Evolutionary conservation across 139 green algal species (phyloP), one percentile per base, ranked within the genome.

Genomic region (Closterium sp.): DNA sequence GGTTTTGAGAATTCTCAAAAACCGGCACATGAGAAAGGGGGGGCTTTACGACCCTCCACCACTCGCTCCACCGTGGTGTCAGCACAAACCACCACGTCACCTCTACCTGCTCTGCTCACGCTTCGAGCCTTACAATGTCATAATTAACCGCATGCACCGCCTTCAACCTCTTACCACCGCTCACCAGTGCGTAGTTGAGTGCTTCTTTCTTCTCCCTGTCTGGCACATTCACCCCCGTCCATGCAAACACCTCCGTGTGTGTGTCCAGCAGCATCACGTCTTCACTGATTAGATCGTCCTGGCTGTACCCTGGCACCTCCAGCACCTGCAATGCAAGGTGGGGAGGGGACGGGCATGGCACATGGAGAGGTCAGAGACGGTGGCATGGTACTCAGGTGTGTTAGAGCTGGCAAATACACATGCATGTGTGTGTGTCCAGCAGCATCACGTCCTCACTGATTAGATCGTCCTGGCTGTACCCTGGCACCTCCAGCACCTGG

Each of bases 191-290:
- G 9, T 93, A 24, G 30, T 94, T 38, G 31, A 94, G 32, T 2
- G 88, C 93, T 7, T 31, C 38, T 31, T 31, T 91, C 34, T 94
- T 95, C 85, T 95, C 92, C 28, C 22, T 62, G 27, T 95, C 93
- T 13, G 31, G 45, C 3, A 93, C 86, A 27, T 95, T 28, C 0
- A 38, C 24, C 22, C 93, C 93, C 70, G 93, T 24, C 93, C 93
- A 95, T 30, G 95, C 85, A 89, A 90, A 95, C 27, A 95, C 31
- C 62, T 95, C 93, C 0, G 70, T 89, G 70, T 79, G 88, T 38
- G 84, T 32, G 93, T 95, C 93, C 24, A 95, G 89, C 31, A 95
- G 34, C 93, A 95, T 95, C 31, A 95, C 87, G 13, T 95, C 93
- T 13, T 95, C 93, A 27, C n/a, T 86, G 22, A 84, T 19, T 0